Base-by-base conservation (phyloP, 441 rosid genomes). In the Croton setiger region DNA sequence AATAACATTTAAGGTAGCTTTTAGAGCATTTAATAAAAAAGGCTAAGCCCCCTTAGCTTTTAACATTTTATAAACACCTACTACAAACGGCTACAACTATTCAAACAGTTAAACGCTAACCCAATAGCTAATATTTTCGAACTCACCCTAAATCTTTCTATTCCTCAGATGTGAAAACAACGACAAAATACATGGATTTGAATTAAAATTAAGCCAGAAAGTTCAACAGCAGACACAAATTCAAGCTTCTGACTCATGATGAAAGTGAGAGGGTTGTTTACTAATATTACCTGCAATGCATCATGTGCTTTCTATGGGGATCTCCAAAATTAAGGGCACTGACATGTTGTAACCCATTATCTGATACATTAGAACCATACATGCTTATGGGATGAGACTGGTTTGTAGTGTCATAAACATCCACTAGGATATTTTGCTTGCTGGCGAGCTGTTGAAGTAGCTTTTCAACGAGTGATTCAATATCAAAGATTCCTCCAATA, bases 401-500 rank as follows among this genome's bases (percentile, higher is more conserved):
- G 74, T 89, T 87, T 43, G 90, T 86, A 31, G 78, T 91, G 66
- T 93, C 98, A 47, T 85, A 86, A 44, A 91, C 98, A 84, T 91
- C 88, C 73, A 93, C 97, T n/a, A 87, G 82, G 72, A 93, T 93
- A 18, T 87, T 84, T 79, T 93, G 96, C 76, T 93, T 87, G 87
- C 97, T 93, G 7, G 98, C 96, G 54, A 93, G 94, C 79, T 90
- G 96, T 14, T 93, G 97, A 75, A 93, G 94, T 70, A 93, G 77
- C 84, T 90, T 93, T 71, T 90, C 97, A 58, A 93, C 97, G 36
- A 93, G 88, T 35, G 92, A 86, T 75, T 90, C 92, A 23, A 93
- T 89, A 72, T 93, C 88, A 68, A 90, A 93, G 43, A 90, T 79
- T 72, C 97, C 98, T 60, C 98, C 98, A 53, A 93, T 87, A 74